Base-by-base conservation (phyloP, 768 basidiomycete species). In the Rhodotorula sphaerocarpa region DNA sequence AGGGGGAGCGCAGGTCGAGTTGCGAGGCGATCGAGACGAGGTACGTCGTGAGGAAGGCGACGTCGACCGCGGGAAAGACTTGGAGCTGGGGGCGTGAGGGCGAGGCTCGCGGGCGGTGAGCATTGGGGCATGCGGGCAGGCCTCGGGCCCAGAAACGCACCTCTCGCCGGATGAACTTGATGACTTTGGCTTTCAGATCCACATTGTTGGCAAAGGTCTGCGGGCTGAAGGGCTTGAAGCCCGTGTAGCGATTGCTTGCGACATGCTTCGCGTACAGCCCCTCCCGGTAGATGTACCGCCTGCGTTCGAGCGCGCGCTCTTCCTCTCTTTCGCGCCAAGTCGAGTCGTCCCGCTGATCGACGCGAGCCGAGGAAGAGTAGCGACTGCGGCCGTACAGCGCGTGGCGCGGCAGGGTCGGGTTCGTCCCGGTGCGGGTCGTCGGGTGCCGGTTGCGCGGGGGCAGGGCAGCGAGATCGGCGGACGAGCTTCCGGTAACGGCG, bases 261-360 rank as follows among this genome's bases (percentile, higher is more conserved):
- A 73, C 67, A 41, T 73, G 72, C 50, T 73, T 73, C n/a, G 69
- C 72, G 50, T 56, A 73, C 25, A 73, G 57, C 0, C 57, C 63
- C 33, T 70, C 59, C 31, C 62, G 55, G 51, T 73, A 73, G 27
- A 73, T 50, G 56, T 66, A 71, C 41, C 55, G 50, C 28, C 72
- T 50, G 28, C 69, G 46, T 57, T 73, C 68, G 36, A 73, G 48
- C 46, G 63, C 67, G 28, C 63, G 52, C 63, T 68, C 63, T 27
- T 61, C 63, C 18, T 45, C 47, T 25, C 56, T 47, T 41, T 68
- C 67, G 18, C 59, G 59, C 52, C 56, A 57, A 3, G 62, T 64
- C 43, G 62, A 42, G n/a, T 50, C 48, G 28, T 68, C 59, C 14
- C 20, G 34, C 1, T 36, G 11, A 36, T 56, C 39, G 11, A 47